Base-by-base conservation (phyloP, 352 stramenopile genomes). In the Thalassiosira allenii region DNA sequence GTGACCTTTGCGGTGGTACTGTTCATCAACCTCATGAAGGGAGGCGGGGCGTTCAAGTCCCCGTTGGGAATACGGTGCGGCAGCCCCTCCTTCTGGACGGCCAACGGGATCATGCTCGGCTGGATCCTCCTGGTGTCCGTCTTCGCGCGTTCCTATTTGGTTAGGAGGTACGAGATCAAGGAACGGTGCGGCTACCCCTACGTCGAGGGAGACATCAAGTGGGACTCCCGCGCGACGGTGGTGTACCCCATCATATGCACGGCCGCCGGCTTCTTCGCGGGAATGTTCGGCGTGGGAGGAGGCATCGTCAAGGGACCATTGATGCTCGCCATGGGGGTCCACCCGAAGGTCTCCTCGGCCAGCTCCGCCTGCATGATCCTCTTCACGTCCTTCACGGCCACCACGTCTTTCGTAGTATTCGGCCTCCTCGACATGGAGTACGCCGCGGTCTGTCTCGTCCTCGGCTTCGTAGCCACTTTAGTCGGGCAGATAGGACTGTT, bases 241-340 rank as follows among this genome's bases (percentile, higher is more conserved):
- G 91, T 97, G 0, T 98, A 99, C 89, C 96, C 97, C 9, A 77
- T 92, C 2, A 91, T 98, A 68, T 98, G 96, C 64, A 91, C 94
- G 33, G 89, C 96, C 27, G 96, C 96, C 0, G 96, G 97, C 25
- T 89, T 98, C n/a, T 96, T 96, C 34, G 96, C 96, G 22, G 96
- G 96, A 8, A 86, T 89, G 53, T 93, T 99, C 73, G 96, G 96
- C n/a, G 96, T 99, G 51, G 97, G 97, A 51, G 97, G 97, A 43
- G 97, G 97, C 44, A 98, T 99, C 87, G 96, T 99, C 25, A 98
- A 98, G 72, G 96, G 97, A 0, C 97, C 97, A 0, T 93, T 99
- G 58, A 98, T 99, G 97, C 92, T 99, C 0, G 95, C 98, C 30
- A 98, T 99, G 95, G 97, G 96, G 14, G 96, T 99, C 34, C 84